Evolutionary conservation across 805 yeast species (phyloP), one percentile per base, ranked within the genome.

Genomic region (Spathaspora boniae): DNA sequence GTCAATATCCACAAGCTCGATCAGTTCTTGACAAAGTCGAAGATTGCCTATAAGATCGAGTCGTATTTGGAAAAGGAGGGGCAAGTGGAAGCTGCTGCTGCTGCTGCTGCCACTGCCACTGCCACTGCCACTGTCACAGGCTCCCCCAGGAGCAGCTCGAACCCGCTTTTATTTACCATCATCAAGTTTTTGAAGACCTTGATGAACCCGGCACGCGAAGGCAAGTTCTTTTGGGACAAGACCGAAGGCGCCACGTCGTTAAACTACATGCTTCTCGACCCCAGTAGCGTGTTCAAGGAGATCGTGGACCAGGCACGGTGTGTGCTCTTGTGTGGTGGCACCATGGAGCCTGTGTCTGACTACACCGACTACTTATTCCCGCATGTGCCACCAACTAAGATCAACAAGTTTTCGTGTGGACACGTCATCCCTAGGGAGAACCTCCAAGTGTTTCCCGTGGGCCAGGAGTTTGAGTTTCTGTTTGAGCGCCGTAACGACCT

Each of bases 261-360:
- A 34, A 77, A 79, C 38, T 89, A 88, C 50, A 72, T 86, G 68
- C 62, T 87, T 6, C 62, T 89, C 6, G 95, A 88, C 50, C 95
- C 96, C 3, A 78, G 86, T 36, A 76, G 74, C 31, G 65, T 76
- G 3, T 86, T 89, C 51, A 65, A 69, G 36, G 80, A 79, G 2
- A 66, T 91, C 3, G 76, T 86, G 0, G 76, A 77, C 3, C 72
- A 76, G 9, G 69, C 87, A 0, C 70, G 70, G 44, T 81, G 89
- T 54, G 82, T 89, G 0, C 65, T 91, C 2, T 54, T 89, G 3
- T 93, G 96, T 2, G 98, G 98, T 23, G 98, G 98, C 9, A 89
- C 98, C 0, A 86, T 88, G 96, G 91, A 85, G 51, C 97, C 97
- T 0, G 66, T 80, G 22, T 51, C 67, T n/a, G 96, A 89, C 44